phyloP scores from a whole-genome alignment of 2,329 filamentous ascomycete genomes.

The Paecilomyces formosus region DNA sequence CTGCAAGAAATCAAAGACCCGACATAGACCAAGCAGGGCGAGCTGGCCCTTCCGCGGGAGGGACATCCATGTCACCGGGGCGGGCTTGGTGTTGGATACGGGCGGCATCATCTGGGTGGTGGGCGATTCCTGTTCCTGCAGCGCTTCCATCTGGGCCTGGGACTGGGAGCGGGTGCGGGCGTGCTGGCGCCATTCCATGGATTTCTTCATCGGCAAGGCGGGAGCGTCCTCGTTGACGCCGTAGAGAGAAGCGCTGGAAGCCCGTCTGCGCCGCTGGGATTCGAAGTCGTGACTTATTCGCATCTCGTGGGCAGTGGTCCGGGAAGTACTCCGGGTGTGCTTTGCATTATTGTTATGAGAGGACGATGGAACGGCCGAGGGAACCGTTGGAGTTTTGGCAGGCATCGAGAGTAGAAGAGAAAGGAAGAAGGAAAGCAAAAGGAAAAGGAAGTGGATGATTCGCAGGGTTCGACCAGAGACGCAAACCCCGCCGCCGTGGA shows the following conservation, averaged over 20 bases:
- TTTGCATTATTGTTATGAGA: conserved; percentile 18
- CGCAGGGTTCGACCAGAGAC: neutral
- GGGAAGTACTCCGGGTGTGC: conserved; percentile 27
- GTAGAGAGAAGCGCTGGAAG: conserved; percentile 25
- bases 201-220: conserved; percentile 16
- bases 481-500: neutral
- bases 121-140: conserved; percentile 13
- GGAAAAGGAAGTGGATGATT: too few species aligned
- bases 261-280: conserved; percentile 21
- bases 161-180: conserved; percentile 3
- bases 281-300: conserved; percentile 20
- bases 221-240: conserved; percentile 23
- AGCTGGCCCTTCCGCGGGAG: conserved; percentile 32
- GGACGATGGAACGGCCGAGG: neutral
- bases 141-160: neutral
- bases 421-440: neutral
- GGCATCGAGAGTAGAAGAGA: neutral
- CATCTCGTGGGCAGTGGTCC: conserved; percentile 24
- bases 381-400: neutral
- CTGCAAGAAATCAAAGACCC: conserved; percentile 34
- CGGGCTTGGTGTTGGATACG: conserved; percentile 8
- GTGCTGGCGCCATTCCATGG: conserved; percentile 17
- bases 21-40: conserved; percentile 28
- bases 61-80: conserved; percentile 32
- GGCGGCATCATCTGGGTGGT: conserved; percentile 4